Percentiles rank a stretch among this genome's conserved stretches.
Conservation (phyloP, 805 yeast genomes). For the Ogataea glucozyma region DNA sequence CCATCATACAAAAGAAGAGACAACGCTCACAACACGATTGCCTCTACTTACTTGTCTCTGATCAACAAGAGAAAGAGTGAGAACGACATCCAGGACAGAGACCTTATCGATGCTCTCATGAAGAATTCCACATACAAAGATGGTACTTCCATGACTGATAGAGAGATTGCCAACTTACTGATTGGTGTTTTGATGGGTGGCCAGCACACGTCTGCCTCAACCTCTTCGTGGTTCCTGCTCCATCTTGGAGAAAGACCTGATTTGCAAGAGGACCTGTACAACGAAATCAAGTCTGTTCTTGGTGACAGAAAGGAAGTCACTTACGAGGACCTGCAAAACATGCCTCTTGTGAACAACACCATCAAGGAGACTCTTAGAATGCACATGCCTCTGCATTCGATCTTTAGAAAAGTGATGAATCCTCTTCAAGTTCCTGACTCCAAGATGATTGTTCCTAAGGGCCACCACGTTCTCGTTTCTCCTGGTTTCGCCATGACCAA, state of each 20-base stretch:
- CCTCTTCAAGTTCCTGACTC: constrained; percentile 81
- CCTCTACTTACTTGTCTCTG: constrained; percentile 76
- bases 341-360: constrained; percentile 79
- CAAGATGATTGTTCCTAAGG: constrained; percentile 77
- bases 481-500: constrained; percentile 89
- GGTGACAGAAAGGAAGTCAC: constrained; percentile 59
- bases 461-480: constrained; percentile 86
- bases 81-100: constrained; percentile 81
- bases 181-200: constrained; percentile 99
- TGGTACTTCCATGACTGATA: constrained; percentile 91
- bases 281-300: constrained; percentile 69
- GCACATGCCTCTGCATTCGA: constrained; percentile 95
- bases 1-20: constrained; percentile 78
- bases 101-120: constrained; percentile 86
- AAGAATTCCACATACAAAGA: constrained; percentile 84
- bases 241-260: constrained; percentile 89
- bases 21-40: constrained; percentile 78
- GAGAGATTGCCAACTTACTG: constrained; percentile 88
- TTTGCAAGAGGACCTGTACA: constrained; percentile 75
- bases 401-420: constrained; percentile 85
- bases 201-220: constrained; percentile 96
- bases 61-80: constrained; percentile 71
- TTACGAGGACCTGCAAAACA: constrained; percentile 78
- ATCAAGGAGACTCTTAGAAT: constrained; percentile 93
- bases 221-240: constrained; percentile 91